Conservation (phyloP, 2,329 filamentous ascomycete genomes). For the Exserohilum turcica region DNA sequence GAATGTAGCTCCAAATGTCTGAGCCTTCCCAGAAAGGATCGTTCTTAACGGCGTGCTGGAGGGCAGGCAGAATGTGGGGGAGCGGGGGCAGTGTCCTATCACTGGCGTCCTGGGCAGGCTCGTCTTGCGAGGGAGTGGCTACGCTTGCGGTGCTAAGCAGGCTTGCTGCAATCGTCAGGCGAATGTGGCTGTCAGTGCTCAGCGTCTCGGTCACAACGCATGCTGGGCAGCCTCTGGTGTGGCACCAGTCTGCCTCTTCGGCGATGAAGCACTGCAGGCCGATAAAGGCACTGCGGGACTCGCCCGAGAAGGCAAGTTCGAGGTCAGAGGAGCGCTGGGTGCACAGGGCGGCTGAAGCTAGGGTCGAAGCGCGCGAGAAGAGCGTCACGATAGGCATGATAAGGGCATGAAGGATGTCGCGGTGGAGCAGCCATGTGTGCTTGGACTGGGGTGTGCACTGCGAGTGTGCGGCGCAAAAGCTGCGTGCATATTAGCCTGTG, state of each 20-base stretch:
- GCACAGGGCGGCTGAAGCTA: slow-evolving; percentile 58
- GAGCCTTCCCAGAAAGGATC: slow-evolving; percentile 52
- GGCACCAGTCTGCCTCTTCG: slow-evolving; percentile 63
- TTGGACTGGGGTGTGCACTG: slow-evolving; percentile 39
- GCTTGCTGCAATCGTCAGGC: slow-evolving; percentile 55
- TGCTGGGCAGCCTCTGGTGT: slow-evolving; percentile 61
- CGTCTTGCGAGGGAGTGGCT: slow-evolving; percentile 16
- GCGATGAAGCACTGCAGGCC: slow-evolving; percentile 64
- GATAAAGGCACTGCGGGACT: slow-evolving; percentile 62
- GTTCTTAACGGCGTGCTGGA: slow-evolving; percentile 47
- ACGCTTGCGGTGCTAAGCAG: slow-evolving; percentile 41
- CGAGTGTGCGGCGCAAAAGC: slow-evolving; percentile 52
- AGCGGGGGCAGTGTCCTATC: slow-evolving; percentile 37
- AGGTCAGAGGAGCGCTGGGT: slow-evolving; percentile 57
- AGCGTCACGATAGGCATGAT: slow-evolving; percentile 63
- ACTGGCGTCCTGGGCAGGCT: neutral
- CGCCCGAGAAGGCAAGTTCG: slow-evolving; percentile 62
- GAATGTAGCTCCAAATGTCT: slow-evolving; percentile 51
- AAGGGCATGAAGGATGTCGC: slow-evolving; percentile 64
- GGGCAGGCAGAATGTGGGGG: slow-evolving; percentile 50
- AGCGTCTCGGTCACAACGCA: slow-evolving; percentile 53
- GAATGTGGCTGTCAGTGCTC: slow-evolving; percentile 55
- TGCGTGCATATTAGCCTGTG: neutral
- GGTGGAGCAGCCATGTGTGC: slow-evolving; percentile 57
- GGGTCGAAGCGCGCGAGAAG: slow-evolving; percentile 59